These are phyloP conservation scores for Dendrostoma leiphaemia DNA, from an alignment of 2,329 filamentous ascomycete species.

Conservation along the genomic window DNA sequence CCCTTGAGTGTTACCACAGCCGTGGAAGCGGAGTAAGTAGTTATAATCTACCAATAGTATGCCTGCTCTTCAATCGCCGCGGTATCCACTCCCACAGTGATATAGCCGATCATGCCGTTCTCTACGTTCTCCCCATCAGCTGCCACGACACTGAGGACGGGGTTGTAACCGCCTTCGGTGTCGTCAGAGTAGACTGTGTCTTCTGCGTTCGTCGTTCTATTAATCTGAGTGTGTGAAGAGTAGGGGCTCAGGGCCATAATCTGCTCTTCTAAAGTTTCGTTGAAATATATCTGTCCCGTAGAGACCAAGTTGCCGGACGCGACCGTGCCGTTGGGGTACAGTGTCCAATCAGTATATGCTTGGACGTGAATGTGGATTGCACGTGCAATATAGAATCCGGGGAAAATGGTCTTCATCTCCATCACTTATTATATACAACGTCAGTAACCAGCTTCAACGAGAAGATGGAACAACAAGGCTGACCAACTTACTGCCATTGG, in stretches of 20 bases:
- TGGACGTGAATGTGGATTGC: slow-evolving; percentile 12
- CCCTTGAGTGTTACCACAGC: too few relatives aligned
- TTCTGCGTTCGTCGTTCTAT: slow-evolving; percentile 4
- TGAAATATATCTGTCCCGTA: slow-evolving; percentile 3
- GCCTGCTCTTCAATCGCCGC: too few relatives aligned
- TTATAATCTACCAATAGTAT: too few relatives aligned
- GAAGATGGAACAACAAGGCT: too few relatives aligned
- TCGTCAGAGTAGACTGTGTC: slow-evolving; percentile 22
- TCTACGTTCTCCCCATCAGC: slow-evolving; percentile 31
- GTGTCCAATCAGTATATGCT: slow-evolving; percentile 5
- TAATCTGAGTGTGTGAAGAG: slow-evolving; percentile 5
- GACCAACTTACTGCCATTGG: too few relatives aligned
- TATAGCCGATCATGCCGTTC: slow-evolving; percentile 35
- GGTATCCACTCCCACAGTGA: slow-evolving; percentile 33
- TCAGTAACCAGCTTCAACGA: too few relatives aligned
- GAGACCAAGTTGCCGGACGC: slow-evolving; percentile 1
- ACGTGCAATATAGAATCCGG: slow-evolving; percentile 6
- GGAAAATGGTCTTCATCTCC: slow-evolving; percentile 10
- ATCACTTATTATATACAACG: too few relatives aligned
- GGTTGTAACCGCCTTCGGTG: slow-evolving; percentile 27
- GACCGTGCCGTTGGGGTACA: slow-evolving; percentile 6
- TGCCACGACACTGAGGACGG: slow-evolving; percentile 29
- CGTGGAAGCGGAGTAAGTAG: too few relatives aligned
- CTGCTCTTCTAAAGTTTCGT: slow-evolving; percentile 2
- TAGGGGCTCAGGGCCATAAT: slow-evolving; percentile 9